Evolutionary conservation across 2,329 filamentous ascomycete species (phyloP), one percentile per base, ranked within the genome.

Genomic region (Ustulina deusta): DNA sequence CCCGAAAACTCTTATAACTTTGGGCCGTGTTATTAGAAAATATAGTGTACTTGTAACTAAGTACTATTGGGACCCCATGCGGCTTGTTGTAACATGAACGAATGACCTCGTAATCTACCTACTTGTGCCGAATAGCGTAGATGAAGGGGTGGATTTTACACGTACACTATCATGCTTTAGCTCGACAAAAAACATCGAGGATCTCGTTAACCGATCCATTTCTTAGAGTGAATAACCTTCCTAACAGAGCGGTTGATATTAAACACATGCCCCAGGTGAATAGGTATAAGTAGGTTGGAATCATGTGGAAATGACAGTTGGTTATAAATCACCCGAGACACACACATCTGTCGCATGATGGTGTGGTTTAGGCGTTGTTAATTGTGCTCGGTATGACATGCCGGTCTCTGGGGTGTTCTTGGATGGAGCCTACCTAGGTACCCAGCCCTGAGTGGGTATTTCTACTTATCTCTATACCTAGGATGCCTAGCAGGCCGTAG

Each of bases 331-430:
- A 49, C 46, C 57, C 51, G 62, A 62, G 57, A 58, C 52, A 57
- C 40, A 52, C 46, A 52, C 48, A 54, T 40, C 46, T 40, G 52
- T 65, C 51, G 63, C 66, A 68, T 65, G 57, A 68, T 68, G 60
- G 65, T 61, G 65, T 54, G 65, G 54, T 55, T 46, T 10, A 48
- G 22, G 58, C 54, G 42, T 58, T 68, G 57, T 58, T 60, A 57
- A 56, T 40, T 59, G 40, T 42, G 51, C 34, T 61, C 44, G 42
- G 46, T 59, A 58, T 55, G 64, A 48, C 46, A 66, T 54, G 59
- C 59, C 52, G 52, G 59, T 54, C 32, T 22, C 20, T 57, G 32
- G 29, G 34, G 17, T 55, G 42, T 49, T 63, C 20, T 40, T 22
- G 34, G 51, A 36, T 54, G 51, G 20, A 34, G 49, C 27, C 32